Evolutionary conservation across 2,329 filamentous ascomycete genomes (phyloP), one percentile per base, ranked within the genome.

Genomic region (Trichoderma endophyticum): DNA sequence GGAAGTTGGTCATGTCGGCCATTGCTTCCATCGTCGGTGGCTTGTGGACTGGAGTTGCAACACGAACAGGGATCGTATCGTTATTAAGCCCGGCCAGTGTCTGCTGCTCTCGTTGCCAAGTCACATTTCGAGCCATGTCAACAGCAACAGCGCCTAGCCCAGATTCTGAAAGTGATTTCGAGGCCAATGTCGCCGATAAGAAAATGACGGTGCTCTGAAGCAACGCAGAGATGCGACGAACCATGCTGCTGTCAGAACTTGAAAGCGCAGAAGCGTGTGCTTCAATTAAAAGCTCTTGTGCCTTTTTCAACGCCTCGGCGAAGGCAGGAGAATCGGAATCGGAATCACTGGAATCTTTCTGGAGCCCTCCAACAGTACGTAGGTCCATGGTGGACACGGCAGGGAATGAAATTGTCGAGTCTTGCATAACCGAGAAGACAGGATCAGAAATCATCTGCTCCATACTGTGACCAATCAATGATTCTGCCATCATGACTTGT

Each of bases 331-430:
- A 74, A 30, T 71, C 70, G 6, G 76, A 73, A 21, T 71, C 70
- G 57, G 74, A 70, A 24, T 79, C 79, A 36, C 82, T 82, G n/a
- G 77, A 74, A 6, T 77, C 73, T 69, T 80, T 80, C 34, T 76
- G 71, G 11, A 77, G 73, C 1, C 74, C 65, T 14, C 73, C 73
- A 5, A 48, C 74, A 71, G 76, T 71, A 62, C 78, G 75, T 32
- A 77, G 75, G n/a, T 72, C 74, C 30, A 82, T 76, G 32, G 80
- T 78, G 28, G 83, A 83, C 48, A 95, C 85, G 0, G 93, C 90
- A 1, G 95, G 94, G 73, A 95, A 92, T 0, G 94, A 97, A 30
- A 98, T 90, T 0, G 94, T 97, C 0, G 96, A 98, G 77, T 99
- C 96, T 60, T 95, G 93, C 18, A 98, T 87, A 11, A 95, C 92